Base-by-base conservation (phyloP, 164 flowering plant genomes). In the Berberis thunbergii region DNA sequence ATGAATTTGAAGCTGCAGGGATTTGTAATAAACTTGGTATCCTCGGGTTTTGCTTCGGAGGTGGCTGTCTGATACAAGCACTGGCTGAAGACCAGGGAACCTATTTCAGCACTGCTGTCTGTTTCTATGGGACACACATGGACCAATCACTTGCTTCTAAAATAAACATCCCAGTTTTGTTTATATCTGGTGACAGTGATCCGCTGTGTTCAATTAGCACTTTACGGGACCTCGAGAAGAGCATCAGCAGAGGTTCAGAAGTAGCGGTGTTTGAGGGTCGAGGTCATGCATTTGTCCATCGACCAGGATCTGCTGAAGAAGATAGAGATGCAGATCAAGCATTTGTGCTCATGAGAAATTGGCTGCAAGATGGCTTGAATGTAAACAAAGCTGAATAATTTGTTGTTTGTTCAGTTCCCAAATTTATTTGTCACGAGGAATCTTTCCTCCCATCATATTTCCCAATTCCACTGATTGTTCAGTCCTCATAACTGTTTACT, bases 241-340 rank as follows among this genome's bases (percentile, higher is more conserved):
- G 57, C 1, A 76, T 81, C 8, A 81, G 79, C 10, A 69, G 54
- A 42, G 84, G 79, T 6, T 84, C 87, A 0, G 81, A 56, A 67
- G 77, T 77, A 12, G 77, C 79, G 43, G 69, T 89, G 12, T 92
- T 85, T 52, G 49, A 78, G 62, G 96, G 86, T 39, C 85, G 91
- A 70, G 93, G 93, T 11, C 98, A 92, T 69, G 96, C 84, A 11
- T 92, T 92, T 68, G 96, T 75, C 1, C 98, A 92, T 67, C 75
- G 95, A 48, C 96, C 98, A 0, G 69, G 70, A 63, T 80, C 93
- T 58, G 66, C 81, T 0, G 95, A 92, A 74, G 98, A 87, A 63
- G 98, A 92, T 76, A 72, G 10, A 60, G 96, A 87, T 78, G 98
- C 98, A 49, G 96, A 92, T 57, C 67, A 78, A 56, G 98, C 95